Evolutionary conservation across 345 rosid genomes (phyloP).

Genomic region (Gossypium longicalyx): DNA sequence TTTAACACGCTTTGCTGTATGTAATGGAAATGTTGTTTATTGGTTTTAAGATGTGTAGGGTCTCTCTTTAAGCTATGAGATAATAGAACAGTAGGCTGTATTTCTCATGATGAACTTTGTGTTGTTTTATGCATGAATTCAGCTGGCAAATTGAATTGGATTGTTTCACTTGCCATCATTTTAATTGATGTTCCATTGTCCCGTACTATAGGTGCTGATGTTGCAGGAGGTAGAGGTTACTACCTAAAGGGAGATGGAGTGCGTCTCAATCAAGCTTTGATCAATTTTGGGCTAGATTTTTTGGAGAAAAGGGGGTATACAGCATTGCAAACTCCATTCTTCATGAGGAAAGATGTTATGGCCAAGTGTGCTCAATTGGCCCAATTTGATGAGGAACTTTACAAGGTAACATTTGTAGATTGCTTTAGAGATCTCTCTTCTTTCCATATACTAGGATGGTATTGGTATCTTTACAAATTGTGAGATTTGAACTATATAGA

Average conservation of each 20-base stretch:
- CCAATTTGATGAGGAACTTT: constrained; percentile 91
- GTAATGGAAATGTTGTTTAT: not conserved
- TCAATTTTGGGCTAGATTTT: constrained; percentile 72
- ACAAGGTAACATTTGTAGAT: constrained; percentile 49
- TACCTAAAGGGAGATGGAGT: constrained; percentile 83
- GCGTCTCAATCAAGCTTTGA: constrained; percentile 86
- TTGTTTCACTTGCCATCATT: not conserved
- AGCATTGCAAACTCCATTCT: constrained; percentile 78
- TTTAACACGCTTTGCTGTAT: not conserved
- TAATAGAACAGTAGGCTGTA: not conserved
- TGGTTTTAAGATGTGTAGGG: not conserved
- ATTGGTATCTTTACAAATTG: not conserved
- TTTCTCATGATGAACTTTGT: not conserved
- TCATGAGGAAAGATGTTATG: constrained; percentile 91
- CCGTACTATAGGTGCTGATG: constrained; percentile 58
- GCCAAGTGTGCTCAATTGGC: constrained; percentile 89
- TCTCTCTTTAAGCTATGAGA: not conserved
- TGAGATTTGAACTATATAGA: not conserved
- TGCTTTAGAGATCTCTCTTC: not conserved
- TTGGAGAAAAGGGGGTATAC: constrained; percentile 65
- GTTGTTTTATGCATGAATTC: not conserved
- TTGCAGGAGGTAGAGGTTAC: constrained; percentile 89
- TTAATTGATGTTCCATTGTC: not conserved
- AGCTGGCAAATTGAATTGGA: not conserved
- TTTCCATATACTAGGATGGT: not conserved